Conservation (phyloP, 2,329 filamentous ascomycete species). For the Ascochyta clinopodiicola region DNA sequence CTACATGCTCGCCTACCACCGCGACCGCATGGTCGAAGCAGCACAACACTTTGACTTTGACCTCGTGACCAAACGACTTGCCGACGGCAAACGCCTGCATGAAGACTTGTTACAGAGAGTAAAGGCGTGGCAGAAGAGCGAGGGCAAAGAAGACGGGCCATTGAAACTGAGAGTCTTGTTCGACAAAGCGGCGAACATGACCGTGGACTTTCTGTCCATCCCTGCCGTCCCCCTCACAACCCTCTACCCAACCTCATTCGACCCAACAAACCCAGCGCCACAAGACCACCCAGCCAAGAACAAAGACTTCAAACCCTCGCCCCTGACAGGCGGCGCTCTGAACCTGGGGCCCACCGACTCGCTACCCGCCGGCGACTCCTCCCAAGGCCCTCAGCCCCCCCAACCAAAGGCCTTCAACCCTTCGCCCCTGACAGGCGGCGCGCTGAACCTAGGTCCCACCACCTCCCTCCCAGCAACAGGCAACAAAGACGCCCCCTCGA, state of each 20-base stretch:
- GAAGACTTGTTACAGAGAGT: constrained; percentile 43
- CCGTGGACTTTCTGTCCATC: constrained; percentile 48
- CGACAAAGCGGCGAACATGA: constrained; percentile 43
- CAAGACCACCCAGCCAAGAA: constrained; percentile 25
- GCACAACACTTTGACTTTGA: constrained; percentile 59
- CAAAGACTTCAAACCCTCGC: constrained; percentile 36
- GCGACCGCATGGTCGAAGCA: constrained; percentile 74
- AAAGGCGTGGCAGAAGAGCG: constrained; percentile 31
- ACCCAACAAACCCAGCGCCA: constrained; percentile 50
- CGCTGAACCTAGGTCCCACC: constrained; percentile 38
- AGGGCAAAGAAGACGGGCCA: constrained; percentile 28
- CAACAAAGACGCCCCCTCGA: background rate
- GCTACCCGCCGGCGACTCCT: constrained; percentile 26
- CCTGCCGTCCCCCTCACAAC: constrained; percentile 56
- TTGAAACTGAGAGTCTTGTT: constrained; percentile 63
- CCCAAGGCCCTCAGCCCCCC: background rate
- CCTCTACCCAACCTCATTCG: constrained; percentile 65
- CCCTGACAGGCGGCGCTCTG: constrained; percentile 46
- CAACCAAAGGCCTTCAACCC: constrained; percentile 32
- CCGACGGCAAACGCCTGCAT: constrained; percentile 45
- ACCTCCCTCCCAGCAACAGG: constrained; percentile 36
- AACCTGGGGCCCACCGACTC: constrained; percentile 39
- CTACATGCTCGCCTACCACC: constrained; percentile 82
- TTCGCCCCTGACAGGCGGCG: constrained; percentile 47
- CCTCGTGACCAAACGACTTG: constrained; percentile 40